These are phyloP conservation scores for Penicillium atrosanguineum DNA, from an alignment of 495 filamentous ascomycete species.

Conservation along the genomic window DNA sequence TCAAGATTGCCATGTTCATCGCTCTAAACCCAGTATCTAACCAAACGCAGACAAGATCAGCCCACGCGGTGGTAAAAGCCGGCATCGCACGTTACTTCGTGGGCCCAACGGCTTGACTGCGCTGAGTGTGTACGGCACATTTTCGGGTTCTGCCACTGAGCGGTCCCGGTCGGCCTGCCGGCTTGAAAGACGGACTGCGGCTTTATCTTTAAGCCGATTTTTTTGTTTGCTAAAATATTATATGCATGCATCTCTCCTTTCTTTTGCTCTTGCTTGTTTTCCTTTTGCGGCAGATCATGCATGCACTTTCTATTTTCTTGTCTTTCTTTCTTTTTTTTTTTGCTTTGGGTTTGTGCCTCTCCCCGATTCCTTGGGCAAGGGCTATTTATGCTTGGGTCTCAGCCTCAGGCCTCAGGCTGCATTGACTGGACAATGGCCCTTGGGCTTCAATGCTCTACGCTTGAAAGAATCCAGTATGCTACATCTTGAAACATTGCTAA, in stretches of 20 bases:
- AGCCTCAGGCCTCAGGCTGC: not conserved
- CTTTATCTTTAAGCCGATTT: conserved; percentile 14
- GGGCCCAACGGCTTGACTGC: not conserved
- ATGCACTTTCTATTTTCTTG: too few relatives aligned
- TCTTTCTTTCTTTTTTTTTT: not conserved
- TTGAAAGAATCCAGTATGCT: not conserved
- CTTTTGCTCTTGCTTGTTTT: not conserved
- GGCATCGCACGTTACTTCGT: not conserved
- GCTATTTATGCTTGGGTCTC: not conserved
- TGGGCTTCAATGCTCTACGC: too few relatives aligned
- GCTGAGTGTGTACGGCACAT: conserved; percentile 4
- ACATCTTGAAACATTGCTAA: not conserved
- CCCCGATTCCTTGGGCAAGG: not conserved
- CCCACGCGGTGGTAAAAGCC: too few relatives aligned
- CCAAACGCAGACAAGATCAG: too few relatives aligned
- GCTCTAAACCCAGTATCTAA: too few relatives aligned
- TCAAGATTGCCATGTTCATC: not conserved
- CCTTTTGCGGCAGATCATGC: too few relatives aligned
- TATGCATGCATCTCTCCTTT: not conserved
- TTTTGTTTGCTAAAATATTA: not conserved
- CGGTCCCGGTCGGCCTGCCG: conserved; percentile 12
- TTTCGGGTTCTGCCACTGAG: conserved; percentile 15
- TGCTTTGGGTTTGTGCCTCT: not conserved
- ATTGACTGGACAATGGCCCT: not conserved
- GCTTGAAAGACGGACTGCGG: conserved; percentile 6